Evolutionary conservation across 805 yeast species (phyloP).

Genomic region (Middelhovenomyces tepae): DNA sequence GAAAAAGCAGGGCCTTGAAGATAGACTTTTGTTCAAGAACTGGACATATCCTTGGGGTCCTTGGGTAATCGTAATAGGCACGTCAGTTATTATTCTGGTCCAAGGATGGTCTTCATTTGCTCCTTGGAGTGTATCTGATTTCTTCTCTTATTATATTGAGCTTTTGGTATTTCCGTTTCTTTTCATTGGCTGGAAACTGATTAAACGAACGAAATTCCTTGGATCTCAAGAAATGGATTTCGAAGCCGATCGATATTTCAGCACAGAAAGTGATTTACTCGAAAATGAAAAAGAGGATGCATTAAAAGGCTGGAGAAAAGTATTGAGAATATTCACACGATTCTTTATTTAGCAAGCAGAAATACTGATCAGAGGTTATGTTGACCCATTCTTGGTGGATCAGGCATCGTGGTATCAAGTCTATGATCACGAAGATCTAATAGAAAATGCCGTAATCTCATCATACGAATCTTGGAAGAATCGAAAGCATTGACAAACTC

Average conservation of each 20-base stretch:
- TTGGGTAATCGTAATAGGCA: conserved; percentile 37
- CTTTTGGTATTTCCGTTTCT: conserved; percentile 44
- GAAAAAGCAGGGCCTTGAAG: conserved; percentile 33
- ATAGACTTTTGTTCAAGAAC: conserved; percentile 39
- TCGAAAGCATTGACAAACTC: no score
- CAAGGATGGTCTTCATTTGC: conserved; percentile 58
- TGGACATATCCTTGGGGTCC: conserved; percentile 45
- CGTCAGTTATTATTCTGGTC: conserved; percentile 41
- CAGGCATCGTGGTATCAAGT: no score
- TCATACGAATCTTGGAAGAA: no score
- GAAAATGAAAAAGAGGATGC: conserved; percentile 31
- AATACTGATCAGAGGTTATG: no score
- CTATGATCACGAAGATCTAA: no score
- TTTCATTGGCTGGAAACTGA: conserved; percentile 49
- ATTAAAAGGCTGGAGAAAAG: conserved; percentile 8
- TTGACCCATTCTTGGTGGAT: no score
- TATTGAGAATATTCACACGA: conserved; percentile 3
- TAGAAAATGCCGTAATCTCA: no score
- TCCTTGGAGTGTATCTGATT: conserved; percentile 58
- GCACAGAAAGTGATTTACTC: conserved; percentile 40
- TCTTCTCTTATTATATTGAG: conserved; percentile 61
- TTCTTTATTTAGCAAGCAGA: conserved; percentile 7
- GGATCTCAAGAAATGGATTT: conserved; percentile 65
- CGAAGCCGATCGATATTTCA: conserved; percentile 64
- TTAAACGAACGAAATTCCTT: conserved; percentile 55